phyloP scores from a whole-genome alignment of 768 basidiomycete species.

The Dendrothele bispora region DNA sequence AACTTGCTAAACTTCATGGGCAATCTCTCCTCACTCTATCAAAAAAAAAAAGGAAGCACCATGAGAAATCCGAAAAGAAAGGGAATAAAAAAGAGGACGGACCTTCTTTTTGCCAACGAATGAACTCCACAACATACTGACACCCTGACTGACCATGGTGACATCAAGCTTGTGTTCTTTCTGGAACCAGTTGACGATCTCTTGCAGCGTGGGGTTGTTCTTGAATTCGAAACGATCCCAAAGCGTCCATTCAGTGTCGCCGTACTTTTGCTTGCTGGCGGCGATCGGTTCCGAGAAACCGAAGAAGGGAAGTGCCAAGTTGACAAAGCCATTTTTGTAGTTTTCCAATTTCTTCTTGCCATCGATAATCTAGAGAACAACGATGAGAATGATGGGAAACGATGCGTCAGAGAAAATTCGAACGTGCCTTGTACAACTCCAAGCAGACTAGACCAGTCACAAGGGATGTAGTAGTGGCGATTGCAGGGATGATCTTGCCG shows the following conservation, averaged over 20 bases:
- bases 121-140: constrained; percentile 97
- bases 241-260: constrained; percentile 89
- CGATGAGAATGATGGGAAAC: not conserved
- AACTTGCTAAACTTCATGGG: constrained; percentile 89
- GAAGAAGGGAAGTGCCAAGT: constrained; percentile 97
- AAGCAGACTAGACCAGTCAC: constrained; percentile 95
- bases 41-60: constrained; percentile 7
- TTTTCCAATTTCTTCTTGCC: constrained; percentile 90
- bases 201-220: constrained; percentile 83
- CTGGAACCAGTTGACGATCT: constrained; percentile 85
- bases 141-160: constrained; percentile 95
- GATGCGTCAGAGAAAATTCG: not conserved
- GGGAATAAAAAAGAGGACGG: constrained; percentile 17
- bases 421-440: constrained; percentile 89
- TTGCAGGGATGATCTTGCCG: constrained; percentile 98
- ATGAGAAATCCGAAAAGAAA: constrained; percentile 1
- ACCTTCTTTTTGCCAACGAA: constrained; percentile 96
- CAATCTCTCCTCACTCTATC: constrained; percentile 84
- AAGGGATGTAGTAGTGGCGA: constrained; percentile 96
- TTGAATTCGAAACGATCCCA: constrained; percentile 97
- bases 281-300: constrained; percentile 98
- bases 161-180: constrained; percentile 82
- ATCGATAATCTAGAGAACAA: constrained; percentile 75
- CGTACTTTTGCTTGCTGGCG: constrained; percentile 87
- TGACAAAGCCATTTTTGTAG: constrained; percentile 99